Conservation (phyloP, 306 rosid species). For the Fragaria ananassa region DNA sequence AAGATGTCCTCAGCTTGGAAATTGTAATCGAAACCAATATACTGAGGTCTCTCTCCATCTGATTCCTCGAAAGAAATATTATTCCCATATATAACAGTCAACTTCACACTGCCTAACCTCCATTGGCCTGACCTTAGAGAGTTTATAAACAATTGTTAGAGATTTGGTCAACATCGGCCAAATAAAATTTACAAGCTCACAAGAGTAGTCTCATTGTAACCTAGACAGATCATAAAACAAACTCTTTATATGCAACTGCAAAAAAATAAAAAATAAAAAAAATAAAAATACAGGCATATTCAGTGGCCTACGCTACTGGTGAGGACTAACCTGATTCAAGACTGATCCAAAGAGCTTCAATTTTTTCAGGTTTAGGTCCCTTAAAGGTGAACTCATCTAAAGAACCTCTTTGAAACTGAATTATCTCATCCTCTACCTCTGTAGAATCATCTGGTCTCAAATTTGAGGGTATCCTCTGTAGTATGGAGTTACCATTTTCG, state of each 20-base stretch:
- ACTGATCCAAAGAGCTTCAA: conserved; percentile 75
- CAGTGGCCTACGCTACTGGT: background rate
- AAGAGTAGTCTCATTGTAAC: background rate
- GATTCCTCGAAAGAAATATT: conserved; percentile 33
- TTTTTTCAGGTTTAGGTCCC: conserved; percentile 62
- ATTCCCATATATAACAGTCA: conserved; percentile 40
- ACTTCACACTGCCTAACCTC: conserved; percentile 64
- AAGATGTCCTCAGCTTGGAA: conserved; percentile 56
- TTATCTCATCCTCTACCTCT: conserved; percentile 31
- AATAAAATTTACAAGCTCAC: background rate
- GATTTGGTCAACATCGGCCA: background rate
- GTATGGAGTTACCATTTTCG: conserved; percentile 62
- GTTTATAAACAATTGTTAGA: conserved; percentile 34
- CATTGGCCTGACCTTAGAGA: conserved; percentile 85
- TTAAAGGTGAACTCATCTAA: conserved; percentile 64
- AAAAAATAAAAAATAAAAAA: too few relatives aligned
- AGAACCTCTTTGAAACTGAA: conserved; percentile 73
- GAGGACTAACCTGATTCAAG: conserved; percentile 75
- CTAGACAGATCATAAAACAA: background rate
- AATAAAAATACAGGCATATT: background rate
- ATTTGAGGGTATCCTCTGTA: conserved; percentile 67
- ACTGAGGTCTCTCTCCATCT: conserved; percentile 27
- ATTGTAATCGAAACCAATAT: conserved; percentile 45
- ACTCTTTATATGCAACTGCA: background rate
- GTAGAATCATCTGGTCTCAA: conserved; percentile 35